A percentile compares a stretch with the other conserved stretches of the same genome.
These are phyloP conservation scores for Microdochium bolleyi DNA, from an alignment of 2,329 filamentous ascomycete species.

Conservation along the genomic window DNA sequence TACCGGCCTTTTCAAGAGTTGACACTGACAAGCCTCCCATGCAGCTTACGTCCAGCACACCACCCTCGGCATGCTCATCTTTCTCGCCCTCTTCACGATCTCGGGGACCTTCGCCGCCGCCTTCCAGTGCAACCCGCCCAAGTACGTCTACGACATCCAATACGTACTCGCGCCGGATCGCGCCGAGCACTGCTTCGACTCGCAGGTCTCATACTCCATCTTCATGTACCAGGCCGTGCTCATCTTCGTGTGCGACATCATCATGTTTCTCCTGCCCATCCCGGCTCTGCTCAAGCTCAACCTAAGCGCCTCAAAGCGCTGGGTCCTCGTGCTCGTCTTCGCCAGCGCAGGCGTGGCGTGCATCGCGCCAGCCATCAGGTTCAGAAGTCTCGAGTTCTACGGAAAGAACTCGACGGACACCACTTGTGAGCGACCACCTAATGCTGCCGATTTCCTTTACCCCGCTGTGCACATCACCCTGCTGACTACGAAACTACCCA, in stretches of 20 bases:
- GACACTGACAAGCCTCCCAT: neutral
- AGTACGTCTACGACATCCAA: constrained; percentile 4
- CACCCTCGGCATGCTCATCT: constrained; percentile 4
- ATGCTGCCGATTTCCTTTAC: neutral
- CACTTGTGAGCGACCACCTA: constrained; percentile 3
- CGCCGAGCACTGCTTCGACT: constrained; percentile 3
- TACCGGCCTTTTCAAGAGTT: neutral
- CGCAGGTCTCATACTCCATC: constrained; percentile 1
- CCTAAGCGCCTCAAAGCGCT: constrained; percentile 2
- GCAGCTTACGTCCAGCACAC: constrained; percentile 4
- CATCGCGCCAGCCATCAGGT: constrained; percentile 6
- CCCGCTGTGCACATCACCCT: no score
- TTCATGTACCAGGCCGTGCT: constrained; percentile 6
- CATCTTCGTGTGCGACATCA: constrained; percentile 4
- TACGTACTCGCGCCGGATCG: constrained; percentile 5
- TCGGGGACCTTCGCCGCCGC: constrained; percentile 4
- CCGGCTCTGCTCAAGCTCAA: constrained; percentile 3
- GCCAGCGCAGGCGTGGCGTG: constrained; percentile 5
- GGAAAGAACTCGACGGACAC: constrained; percentile 3
- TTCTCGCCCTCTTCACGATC: constrained; percentile 5
- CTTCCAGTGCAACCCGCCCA: constrained; percentile 7
- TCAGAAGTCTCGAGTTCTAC: constrained; percentile 4
- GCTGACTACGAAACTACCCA: neutral
- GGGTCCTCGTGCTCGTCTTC: constrained; percentile 4
- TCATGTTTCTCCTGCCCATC: constrained; percentile 5